Evolutionary conservation across 2,329 filamentous ascomycete genomes (phyloP), one percentile per base, ranked within the genome.

Genomic region (Aspergillus tamarii): DNA sequence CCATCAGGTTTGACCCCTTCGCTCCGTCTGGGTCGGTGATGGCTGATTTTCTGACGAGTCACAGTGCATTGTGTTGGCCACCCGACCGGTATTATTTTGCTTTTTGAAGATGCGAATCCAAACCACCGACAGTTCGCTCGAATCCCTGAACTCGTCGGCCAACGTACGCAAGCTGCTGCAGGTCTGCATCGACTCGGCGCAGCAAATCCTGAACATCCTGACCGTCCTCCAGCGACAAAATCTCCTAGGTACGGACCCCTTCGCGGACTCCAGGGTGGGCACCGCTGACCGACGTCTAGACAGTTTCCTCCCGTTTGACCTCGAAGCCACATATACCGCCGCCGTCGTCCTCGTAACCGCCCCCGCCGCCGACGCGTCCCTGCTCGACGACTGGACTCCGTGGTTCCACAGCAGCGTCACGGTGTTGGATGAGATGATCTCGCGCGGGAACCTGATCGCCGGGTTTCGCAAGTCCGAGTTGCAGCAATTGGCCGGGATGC

Each of bases 271-370:
- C 12, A 19, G 3, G 6, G 10, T n/a, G 10, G 12, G n/a, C 52
- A 4, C 23, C 9, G 28, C 21, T 48, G 23, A 60, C 21, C 19
- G 52, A 26, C 62, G 43, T 66, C 0, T 16, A 84, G 82, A 84
- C 70, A 81, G 78, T 0, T 84, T 84, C 63, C 76, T 85, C 0
- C 81, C 82, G 0, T 83, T 83, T 57, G 82, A 84, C 61, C 74
- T 84, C 0, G 82, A 84, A 48, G 74, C 80, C 0, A 70, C 81
- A 0, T 83, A 82, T 16, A 76, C 81, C 0, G 81, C 82, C 0
- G 79, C 77, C 1, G 73, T 82, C n/a, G 75, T 80, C 12, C 72
- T 84, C 0, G 67, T 83, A 0, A 67, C 84, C 1, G 78, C 73
- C 0, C 68, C 80, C 0, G 68, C 75, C 55, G 70, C 82, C 14